Base-by-base conservation (phyloP, 2,329 filamentous ascomycete genomes). In the Ceratocystis diversiconidia region DNA sequence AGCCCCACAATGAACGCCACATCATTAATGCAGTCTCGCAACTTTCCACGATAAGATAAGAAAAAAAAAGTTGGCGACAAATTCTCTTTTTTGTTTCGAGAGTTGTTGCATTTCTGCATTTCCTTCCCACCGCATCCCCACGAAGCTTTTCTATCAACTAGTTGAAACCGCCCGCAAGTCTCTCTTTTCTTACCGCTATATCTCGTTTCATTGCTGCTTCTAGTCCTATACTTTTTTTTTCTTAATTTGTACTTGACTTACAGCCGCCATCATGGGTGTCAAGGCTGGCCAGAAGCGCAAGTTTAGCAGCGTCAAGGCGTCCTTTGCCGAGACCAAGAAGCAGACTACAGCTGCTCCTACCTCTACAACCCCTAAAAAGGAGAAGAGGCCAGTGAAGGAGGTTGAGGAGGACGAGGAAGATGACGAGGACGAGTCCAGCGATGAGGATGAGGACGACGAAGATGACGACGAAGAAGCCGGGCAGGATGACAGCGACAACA, bases 241-340 rank as follows among this genome's bases (percentile, higher is more conserved):
- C 32, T 46, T 60, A 32, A 55, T 65, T 61, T 19, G 7, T 32
- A 55, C 15, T 28, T 5, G 22, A 48, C 30, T 52, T n/a, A 43
- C 41, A 61, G 7, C 60, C n/a, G 63, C 63, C 65, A 65, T 28
- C 41, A 70, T 71, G 70, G 70, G 66, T 57, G 19, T 64, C 61
- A 65, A 65, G 41, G 62, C 69, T 28, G 71, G 69, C 66, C 75
- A 75, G 68, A 76, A 76, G 71, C 72, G 74, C 48, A 76, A 76
- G 69, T 71, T 72, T 55, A 72, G 72, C 70, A 73, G 75, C 61
- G 70, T 70, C 64, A 73, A 72, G 68, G 70, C 70, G 66, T 64
- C 59, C 12, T 59, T 68, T 25, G 68, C 66, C 32, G 65, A 66
- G 60, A 61, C 69, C n/a, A 71, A 71, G 44, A 55, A 68, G 15